Base-by-base conservation (phyloP, 2,329 filamentous ascomycete species). In the Cladorrhinum sp. region DNA sequence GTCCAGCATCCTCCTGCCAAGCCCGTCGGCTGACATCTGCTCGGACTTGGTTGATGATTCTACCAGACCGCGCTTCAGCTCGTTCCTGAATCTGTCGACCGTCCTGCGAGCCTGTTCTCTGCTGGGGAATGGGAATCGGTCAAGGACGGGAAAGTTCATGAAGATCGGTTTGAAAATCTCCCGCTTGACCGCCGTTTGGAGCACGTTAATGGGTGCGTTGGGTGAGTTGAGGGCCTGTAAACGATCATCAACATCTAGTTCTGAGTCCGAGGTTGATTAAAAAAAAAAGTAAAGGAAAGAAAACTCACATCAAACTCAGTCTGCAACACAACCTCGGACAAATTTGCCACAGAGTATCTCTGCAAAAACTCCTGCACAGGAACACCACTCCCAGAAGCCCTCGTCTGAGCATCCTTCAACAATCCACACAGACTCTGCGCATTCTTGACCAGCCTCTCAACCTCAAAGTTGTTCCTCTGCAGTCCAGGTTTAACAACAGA, bases 151-250 rank as follows among this genome's bases (percentile, higher is more conserved):
- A 20, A 65, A 65, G 18, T 65, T 65, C 62, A 65, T 64, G 38
- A 64, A 65, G 9, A 64, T 55, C 2, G 64, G 64, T 32, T 62
- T 64, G 52, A 65, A 65, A 23, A 65, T 64, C 32, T 65, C 64
- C 5, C 60, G 56, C 45, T 65, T 65, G 2, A 65, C 58, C 2
- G 60, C 60, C 16, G 52, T 64, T 18, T 65, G 64, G 4, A 65
- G 51, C 1, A 61, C 3, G 32, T 64, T 61, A 60, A 65, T 64
- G 0, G 62, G 57, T n/a, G 59, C 60, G n/a, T 57, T 57, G 32
- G 57, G 36, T 10, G 63, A 64, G 6, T 13, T 23, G 24, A 65
- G 52, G 2, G 61, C 55, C 63, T 65, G 4, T n/a, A 18, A 20
- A 10, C 5, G 10, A 36, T 36, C 5, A 50, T 16, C 22, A 57